These are phyloP conservation scores for Orychophragmus violaceus DNA, from an alignment of 345 rosid species.

Conservation along the genomic window DNA sequence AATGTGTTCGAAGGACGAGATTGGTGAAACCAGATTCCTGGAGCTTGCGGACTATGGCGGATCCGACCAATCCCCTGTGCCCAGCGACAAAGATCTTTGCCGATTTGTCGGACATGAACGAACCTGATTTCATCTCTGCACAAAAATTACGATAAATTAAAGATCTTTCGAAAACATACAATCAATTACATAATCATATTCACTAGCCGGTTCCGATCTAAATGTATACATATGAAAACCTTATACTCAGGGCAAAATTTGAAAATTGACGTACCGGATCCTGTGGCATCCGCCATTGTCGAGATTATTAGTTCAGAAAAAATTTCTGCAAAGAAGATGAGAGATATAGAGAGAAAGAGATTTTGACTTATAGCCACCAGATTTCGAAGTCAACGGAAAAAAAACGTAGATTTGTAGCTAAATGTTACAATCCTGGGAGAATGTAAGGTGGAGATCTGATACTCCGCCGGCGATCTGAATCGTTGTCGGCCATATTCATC, in stretches of 20 bases:
- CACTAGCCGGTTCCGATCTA: background rate
- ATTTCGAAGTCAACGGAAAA: background rate
- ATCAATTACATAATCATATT: background rate
- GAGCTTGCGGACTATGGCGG: constrained; percentile 80
- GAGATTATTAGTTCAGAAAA: background rate
- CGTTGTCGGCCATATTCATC: background rate
- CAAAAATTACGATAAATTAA: background rate
- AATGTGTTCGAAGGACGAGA: constrained; percentile 60
- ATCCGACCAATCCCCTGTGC: constrained; percentile 88
- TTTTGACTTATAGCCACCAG: constrained; percentile 14
- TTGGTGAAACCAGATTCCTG: constrained; percentile 52
- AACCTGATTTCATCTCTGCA: constrained; percentile 22
- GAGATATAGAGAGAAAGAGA: background rate
- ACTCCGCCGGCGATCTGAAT: constrained; percentile 27
- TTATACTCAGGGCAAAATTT: background rate
- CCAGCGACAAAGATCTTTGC: constrained; percentile 94
- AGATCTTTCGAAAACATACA: background rate
- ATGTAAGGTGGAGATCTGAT: constrained; percentile 9
- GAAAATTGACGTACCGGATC: constrained; percentile 14
- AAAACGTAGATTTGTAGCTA: constrained; percentile 10
- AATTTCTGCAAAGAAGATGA: background rate
- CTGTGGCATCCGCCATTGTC: constrained; percentile 18
- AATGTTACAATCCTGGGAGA: background rate
- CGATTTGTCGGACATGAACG: constrained; percentile 57
- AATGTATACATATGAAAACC: background rate